These are phyloP conservation scores for Wickerhamomyces mucosus DNA, from an alignment of 805 yeast species.

Conservation along the genomic window DNA sequence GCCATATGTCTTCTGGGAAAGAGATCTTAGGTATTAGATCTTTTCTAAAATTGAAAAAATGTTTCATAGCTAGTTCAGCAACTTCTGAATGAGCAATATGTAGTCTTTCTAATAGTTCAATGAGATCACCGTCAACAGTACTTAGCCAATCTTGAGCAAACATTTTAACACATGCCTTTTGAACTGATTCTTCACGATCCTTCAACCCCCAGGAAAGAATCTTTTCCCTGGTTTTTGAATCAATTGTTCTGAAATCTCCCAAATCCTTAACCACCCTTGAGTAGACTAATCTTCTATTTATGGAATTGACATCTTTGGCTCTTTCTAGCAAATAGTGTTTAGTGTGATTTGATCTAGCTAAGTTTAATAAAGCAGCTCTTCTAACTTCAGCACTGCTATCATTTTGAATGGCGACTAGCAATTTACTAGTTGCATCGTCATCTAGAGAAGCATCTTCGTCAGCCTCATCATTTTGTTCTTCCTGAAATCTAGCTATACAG, in stretches of 20 bases:
- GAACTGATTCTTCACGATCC: conserved; percentile 73
- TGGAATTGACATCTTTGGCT: conserved; percentile 68
- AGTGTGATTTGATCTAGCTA: conserved; percentile 46
- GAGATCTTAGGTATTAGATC: conserved; percentile 53
- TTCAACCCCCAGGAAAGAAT: conserved; percentile 77
- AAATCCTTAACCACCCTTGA: conserved; percentile 58
- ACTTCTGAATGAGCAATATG: conserved; percentile 60
- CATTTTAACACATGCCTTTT: conserved; percentile 62
- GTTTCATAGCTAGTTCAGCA: conserved; percentile 58
- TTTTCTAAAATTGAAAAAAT: conserved; percentile 49
- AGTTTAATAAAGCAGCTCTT: conserved; percentile 68
- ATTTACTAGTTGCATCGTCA: conserved; percentile 37
- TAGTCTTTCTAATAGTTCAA: conserved; percentile 61
- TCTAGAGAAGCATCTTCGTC: conserved; percentile 22
- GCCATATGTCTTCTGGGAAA: conserved; percentile 63
- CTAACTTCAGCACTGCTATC: conserved; percentile 88
- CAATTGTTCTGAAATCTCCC: conserved; percentile 51
- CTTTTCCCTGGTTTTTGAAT: conserved; percentile 48
- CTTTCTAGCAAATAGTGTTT: conserved; percentile 60
- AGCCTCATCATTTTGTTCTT: conserved; percentile 20
- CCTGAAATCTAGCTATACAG: conserved; percentile 72
- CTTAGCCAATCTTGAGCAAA: conserved; percentile 67
- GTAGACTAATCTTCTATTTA: conserved; percentile 66
- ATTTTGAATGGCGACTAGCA: conserved; percentile 48
- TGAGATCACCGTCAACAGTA: conserved; percentile 55